Evolutionary conservation across 306 rosid genomes (phyloP), one percentile per base, ranked within the genome.

Genomic region (Oxytropis ochrocephala): DNA sequence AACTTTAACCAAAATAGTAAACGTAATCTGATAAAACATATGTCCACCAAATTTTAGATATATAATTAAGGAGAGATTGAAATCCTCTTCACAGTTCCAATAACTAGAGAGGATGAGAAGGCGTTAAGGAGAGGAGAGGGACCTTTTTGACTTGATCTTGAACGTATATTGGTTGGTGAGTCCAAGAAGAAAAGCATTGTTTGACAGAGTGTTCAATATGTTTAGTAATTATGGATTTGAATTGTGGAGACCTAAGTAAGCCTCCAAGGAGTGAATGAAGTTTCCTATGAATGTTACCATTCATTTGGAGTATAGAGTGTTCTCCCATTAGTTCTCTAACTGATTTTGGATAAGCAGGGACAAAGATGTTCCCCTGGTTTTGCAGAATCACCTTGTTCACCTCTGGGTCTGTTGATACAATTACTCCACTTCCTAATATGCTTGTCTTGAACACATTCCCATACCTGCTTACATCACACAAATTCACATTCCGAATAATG

Each of bases 281-380:
- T 74, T 79, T 75, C 61, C 79, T 83, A 13, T 94, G 97, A 52
- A 75, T 75, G 75, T 30, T 84, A 3, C 97, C 96, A 9, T 91
- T 91, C 66, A 82, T 84, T 48, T 81, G 87, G 17, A 94, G 92
- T 3, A 94, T 94, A 9, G 97, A 91, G 33, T 84, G 61, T 57
- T 85, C 74, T 0, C 99, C 99, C 69, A 91, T 77, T 8, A 94
- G 39, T 58, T 94, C 99, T 35, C 79, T 81, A 0, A 94, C 71
- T 5, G 99, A 94, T 86, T 91, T 94, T 5, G 99, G 99, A 77
- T 94, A 94, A 27, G 99, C 99, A n/a, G 99, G 99, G 5, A 85
- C 46, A 41, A 91, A 94, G 0, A 36, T 75, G 78, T 78, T 88
- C 8, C 97, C 96, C 44, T 94, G 97, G 77, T 94, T 94, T 35